Base-by-base conservation (phyloP, 257 asterid species). In the Scutellaria barbata region DNA sequence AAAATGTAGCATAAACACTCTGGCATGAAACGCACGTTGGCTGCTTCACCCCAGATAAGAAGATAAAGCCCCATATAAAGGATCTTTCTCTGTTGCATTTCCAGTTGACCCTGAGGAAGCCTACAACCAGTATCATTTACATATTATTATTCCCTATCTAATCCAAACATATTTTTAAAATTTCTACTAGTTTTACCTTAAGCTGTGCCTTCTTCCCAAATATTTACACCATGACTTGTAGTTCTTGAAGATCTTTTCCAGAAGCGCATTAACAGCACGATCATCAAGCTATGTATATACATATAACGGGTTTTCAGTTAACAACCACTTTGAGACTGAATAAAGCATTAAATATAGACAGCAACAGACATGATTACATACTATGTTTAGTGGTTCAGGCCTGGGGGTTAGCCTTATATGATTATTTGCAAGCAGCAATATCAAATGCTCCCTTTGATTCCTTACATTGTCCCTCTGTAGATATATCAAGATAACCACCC, bases 1-100 rank as follows among this genome's bases (percentile, higher is more conserved):
- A 95, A 95, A 81, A 95, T 95, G 84, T 95, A 95, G 90, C 99
- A 91, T 46, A 95, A 83, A 78, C 98, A 95, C 90, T 95, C 99
- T 12, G 99, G 99, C 90, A 95, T 85, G 89, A 95, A 95, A 59
- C 98, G 93, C 14, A 92, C 71, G 66, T 95, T 95, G 74, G 96
- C 98, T 51, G 96, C 99, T 85, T 95, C 99, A n/a, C 99, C 99
- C 99, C 99, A 95, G 67, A 95, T 89, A 76, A 95, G 96, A 81
- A 95, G 98, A 81, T 89, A 95, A 59, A 95, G 96, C 63, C 98
- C 96, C 99, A 95, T 89, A 78, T 95, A 91, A 63, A 95, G 98
- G 76, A 95, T 76, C 83, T 86, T 95, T 71, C 98, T 82, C 74
- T 95, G 99, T 70, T 92, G 98, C 79, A 86, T 96, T 66, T 89